Evolutionary conservation across 1,284 basidiomycete species (phyloP).

Genomic region (Irpex rosettiformis): DNA sequence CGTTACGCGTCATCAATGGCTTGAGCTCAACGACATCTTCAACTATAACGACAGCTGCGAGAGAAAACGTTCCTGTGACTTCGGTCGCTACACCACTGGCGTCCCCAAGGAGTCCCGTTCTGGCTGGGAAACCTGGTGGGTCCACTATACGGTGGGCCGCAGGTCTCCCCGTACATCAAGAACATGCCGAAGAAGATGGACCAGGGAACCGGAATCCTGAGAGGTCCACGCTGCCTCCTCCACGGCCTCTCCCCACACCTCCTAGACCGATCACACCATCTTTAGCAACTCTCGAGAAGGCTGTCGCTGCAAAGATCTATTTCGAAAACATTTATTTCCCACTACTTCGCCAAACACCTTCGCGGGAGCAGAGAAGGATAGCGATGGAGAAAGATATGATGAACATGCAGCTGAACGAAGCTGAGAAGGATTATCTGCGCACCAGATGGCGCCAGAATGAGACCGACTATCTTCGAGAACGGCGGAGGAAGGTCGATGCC

Average conservation of each 20-base stretch:
- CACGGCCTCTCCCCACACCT: constrained; percentile 34
- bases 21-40: constrained; percentile 64
- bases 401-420: constrained; percentile 65
- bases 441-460: constrained; percentile 84
- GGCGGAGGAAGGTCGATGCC: constrained; percentile 77
- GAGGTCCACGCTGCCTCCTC: constrained; percentile 25
- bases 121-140: constrained; percentile 52
- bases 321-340: constrained; percentile 97
- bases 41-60: constrained; percentile 64
- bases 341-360: constrained; percentile 80
- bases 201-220: constrained; percentile 23
- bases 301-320: constrained; percentile 89
- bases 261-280: constrained; percentile 73
- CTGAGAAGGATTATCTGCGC: constrained; percentile 71
- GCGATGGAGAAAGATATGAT: constrained; percentile 88
- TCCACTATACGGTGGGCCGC: constrained; percentile 60
- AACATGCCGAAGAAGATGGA: constrained; percentile 58
- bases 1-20: constrained; percentile 83
- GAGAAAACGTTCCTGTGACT: constrained; percentile 53
- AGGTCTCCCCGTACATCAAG: constrained; percentile 57
- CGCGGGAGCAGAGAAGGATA: constrained; percentile 78
- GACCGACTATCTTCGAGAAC: constrained; percentile 84
- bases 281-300: constrained; percentile 88
- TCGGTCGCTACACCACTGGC: constrained; percentile 9
- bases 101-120: constrained; percentile 16